Evolutionary conservation across 257 asterid species (phyloP).

Genomic region (Solanum lycopersicoides): DNA sequence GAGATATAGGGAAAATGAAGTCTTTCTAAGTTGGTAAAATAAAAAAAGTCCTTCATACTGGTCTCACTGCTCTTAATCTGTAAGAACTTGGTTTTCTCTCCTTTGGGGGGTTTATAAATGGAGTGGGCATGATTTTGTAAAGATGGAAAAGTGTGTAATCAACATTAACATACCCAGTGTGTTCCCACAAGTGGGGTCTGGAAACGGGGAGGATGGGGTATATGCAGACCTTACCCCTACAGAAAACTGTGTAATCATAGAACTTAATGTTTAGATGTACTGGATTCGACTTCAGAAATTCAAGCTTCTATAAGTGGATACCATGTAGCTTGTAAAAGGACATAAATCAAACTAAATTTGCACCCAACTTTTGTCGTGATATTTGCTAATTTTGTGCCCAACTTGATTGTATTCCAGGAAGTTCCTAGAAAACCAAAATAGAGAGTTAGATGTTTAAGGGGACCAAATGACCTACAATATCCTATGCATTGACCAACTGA

Average conservation of each 20-base stretch:
- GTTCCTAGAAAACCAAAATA: neutral
- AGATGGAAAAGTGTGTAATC: neutral
- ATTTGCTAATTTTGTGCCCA: neutral
- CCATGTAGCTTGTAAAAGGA: neutral
- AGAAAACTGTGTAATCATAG: neutral
- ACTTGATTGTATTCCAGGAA: neutral
- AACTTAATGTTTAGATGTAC: neutral
- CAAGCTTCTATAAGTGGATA: neutral
- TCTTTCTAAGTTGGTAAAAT: neutral
- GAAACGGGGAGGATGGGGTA: neutral
- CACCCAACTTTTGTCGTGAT: neutral
- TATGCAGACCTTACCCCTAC: neutral
- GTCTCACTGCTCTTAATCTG: neutral
- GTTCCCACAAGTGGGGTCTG: neutral
- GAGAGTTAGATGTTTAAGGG: neutral
- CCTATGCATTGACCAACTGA: neutral
- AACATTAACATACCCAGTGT: neutral
- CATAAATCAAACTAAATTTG: neutral
- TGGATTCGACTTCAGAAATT: neutral
- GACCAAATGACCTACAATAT: neutral
- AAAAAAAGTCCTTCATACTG: neutral
- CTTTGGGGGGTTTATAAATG: neutral
- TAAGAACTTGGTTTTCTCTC: neutral
- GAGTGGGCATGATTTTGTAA: neutral
- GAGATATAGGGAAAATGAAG: neutral